Base-by-base conservation (phyloP, 2,329 filamentous ascomycete species). In the Cladosporium sp. region DNA sequence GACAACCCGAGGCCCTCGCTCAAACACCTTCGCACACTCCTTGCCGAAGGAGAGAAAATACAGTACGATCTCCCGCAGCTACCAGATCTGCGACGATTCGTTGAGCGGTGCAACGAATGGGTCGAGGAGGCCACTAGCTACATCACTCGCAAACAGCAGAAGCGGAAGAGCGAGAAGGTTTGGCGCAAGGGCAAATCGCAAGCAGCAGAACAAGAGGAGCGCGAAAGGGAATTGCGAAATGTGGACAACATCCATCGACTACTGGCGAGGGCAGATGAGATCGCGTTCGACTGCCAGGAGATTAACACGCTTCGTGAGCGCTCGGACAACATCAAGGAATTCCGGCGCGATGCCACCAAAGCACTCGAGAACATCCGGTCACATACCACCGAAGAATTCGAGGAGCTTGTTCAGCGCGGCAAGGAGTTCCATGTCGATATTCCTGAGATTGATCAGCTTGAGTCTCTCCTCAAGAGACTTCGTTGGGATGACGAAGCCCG, bases 51-150 rank as follows among this genome's bases (percentile, higher is more conserved):
- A 78, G 95, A 99, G 81, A 93, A 92, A 78, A 97, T 99, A 74
- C 93, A 94, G 66, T 96, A 91, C 83, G 90, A 92, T 66, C 85
- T 99, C 68, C 88, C 89, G 70, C 93, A 92, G 68, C 85, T 99
- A 69, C 86, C 90, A 72, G 87, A 91, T 72, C 85, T 99, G 72
- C 91, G 89, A 79, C 87, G 89, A 70, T 99, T 96, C 80, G 95
- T 99, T 77, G 93, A 97, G 72, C 90, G 92, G 74, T 98, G 95
- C 82, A 96, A 97, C 78, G 93, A 96, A 76, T 97, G 96, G 91
- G 92, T 97, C 69, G 95, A 98, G 74, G 94, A 98, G 80, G 95
- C 95, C 70, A 95, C 92, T 74, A 93, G 91, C 76, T 99, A 96
- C 82, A 97, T 93, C 74, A 93, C 95, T 66, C 91, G 95, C 72